Evolutionary conservation across 2,329 filamentous ascomycete genomes (phyloP), one percentile per base, ranked within the genome.

Genomic region (Pestalotiopsis fici): DNA sequence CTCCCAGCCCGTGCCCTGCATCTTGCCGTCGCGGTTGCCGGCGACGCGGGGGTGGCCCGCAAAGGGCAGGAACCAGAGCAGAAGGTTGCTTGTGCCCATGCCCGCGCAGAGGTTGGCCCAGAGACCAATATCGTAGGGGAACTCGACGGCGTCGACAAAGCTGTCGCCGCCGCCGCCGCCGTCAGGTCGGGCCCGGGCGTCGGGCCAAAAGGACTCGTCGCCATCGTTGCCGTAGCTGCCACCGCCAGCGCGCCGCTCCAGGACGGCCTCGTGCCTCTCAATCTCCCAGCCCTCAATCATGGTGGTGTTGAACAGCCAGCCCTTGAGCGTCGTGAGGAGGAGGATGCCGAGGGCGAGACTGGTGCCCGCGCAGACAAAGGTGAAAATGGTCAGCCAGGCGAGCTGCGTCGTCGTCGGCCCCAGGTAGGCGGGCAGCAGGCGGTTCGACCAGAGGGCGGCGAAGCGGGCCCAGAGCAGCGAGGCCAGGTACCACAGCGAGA

Each of bases 281-380:
- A 88, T 78, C 75, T 92, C 92, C 92, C 92, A 95, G 69, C 86
- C 85, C 79, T 97, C 93, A 73, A 97, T 96, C 77, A 92, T 93
- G 27, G 92, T 95, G 18, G 86, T 89, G 80, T 95, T 95, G 69
- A 90, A 83, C 3, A 86, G 73, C 76, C 93, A 89, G 65, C 85
- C 85, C 76, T 87, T 88, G 1, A 87, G 66, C 0, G 90, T 89
- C 5, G 88, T 87, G n/a, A 86, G 77, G 3, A 94, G 81, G 68
- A 96, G 85, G 47, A 96, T 83, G 1, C 80, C 79, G 1, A 96
- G 83, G 0, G 85, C 87, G 64, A 94, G 83, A 9, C 87, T 81
- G 0, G 89, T 88, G 39, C 90, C 75, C 59, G 85, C 84, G 73
- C 88, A 88, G 15, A 86, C 78, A n/a, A 90, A 75, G 0, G 83